A percentile compares a stretch with the other conserved stretches of the same genome.
These are phyloP conservation scores for Cupressus sempervirens DNA, from an alignment of 75 land plant genomes.

Conservation along the genomic window DNA sequence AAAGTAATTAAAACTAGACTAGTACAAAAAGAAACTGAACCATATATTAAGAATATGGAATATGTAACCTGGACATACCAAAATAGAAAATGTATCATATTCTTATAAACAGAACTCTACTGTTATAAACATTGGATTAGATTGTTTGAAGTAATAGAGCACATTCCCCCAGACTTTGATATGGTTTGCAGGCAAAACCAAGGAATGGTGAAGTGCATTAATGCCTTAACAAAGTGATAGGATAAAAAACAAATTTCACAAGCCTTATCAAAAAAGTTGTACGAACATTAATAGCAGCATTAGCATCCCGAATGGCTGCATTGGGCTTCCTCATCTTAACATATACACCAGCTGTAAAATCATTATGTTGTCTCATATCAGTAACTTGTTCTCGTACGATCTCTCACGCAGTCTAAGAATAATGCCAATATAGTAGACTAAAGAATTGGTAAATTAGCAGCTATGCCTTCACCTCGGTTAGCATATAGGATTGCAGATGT, in stretches of 20 bases:
- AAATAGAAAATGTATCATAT: background rate
- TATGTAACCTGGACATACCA: background rate
- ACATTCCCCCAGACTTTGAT: background rate
- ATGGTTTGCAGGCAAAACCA: background rate
- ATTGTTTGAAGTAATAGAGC: background rate
- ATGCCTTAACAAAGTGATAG: background rate
- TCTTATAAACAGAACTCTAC: background rate
- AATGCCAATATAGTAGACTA: background rate
- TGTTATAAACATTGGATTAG: background rate
- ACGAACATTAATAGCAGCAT: constrained; percentile 85
- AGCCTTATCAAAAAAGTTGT: background rate
- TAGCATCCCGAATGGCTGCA: constrained; percentile 98
- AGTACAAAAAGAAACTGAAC: background rate
- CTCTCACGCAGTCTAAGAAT: background rate
- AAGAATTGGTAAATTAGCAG: background rate
- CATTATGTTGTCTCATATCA: background rate
- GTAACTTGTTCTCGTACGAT: background rate
- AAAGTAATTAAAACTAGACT: background rate
- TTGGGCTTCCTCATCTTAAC: constrained; percentile 98
- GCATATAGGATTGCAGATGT: constrained; percentile 91
- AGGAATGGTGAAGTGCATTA: background rate
- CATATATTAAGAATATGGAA: background rate
- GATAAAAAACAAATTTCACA: background rate
- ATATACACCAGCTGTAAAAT: constrained; percentile 71
- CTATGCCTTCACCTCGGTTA: constrained; percentile 56